Evolutionary conservation across 495 filamentous ascomycete species (phyloP), one percentile per base, ranked within the genome.

Genomic region (Aspergillus nidulans): DNA sequence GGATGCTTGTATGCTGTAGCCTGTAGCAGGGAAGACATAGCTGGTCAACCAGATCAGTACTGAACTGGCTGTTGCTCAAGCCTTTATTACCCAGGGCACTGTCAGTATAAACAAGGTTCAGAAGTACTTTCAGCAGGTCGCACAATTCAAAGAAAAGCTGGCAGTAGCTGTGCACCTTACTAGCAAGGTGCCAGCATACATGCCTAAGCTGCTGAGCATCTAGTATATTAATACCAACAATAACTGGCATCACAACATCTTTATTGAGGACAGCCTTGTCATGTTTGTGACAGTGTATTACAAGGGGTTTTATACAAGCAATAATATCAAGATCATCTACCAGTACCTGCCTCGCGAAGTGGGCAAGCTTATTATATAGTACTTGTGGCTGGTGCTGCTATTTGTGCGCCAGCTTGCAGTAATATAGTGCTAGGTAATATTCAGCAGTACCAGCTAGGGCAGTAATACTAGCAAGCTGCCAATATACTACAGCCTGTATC

Each of bases 281-380:
- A 26, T 36, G 6, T 16, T 58, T 1, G 44, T 52, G 7, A 60
- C 42, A 0, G 24, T 25, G 21, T 60, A 63, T 47, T 25, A 63
- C 24, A 60, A 63, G 25, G 57, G 53, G 13, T 60, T 52, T 42
- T 52, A 55, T 12, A 26, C 42, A 3, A 54, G 46, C 24, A 55
- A 54, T 16, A 24, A 57, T 13, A 26, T 30, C 2, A 56, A 59
- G 52, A 16, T 62, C 1, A 59, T 62, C 47, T 24, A 46, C 43
- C 15, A 24, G 2, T 46, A 46, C 20, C n/a, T 28, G 5, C 43
- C 25, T 1, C 15, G 15, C 16, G 21, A 20, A 7, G 47, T 50
- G 16, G 32, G 32, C 0, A 18, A 25, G 32, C 47, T 50, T 1
- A 9, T 50, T 1, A 13, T 50, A 0, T 38, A 13, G 0, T 50